Evolutionary conservation across 495 filamentous ascomycete genomes (phyloP), one percentile per base, ranked within the genome.

Genomic region (Aspergillus sclerotioniger): DNA sequence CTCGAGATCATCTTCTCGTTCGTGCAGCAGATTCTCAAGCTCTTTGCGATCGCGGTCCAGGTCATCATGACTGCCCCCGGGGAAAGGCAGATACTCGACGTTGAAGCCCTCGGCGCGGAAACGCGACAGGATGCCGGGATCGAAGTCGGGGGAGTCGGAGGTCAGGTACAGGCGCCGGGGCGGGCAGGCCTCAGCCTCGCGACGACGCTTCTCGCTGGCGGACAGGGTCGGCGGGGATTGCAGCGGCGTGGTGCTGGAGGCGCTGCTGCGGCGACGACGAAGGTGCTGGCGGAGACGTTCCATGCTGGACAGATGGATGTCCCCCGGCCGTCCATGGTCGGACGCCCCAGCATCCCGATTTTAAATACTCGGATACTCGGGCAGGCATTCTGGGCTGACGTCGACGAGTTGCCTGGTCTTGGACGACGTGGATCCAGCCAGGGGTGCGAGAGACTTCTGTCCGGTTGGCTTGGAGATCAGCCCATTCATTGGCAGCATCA

Each of bases 101-200:
- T 80, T 59, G 64, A 89, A 90, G 2, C 86, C 87, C 64, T 90
- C 87, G 15, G 78, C 80, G 17, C 74, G 74, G 77, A 86, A 88
- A 19, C 82, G 75, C 13, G 75, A 71, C 4, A 85, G 55, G 6
- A 82, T 79, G 8, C 76, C 59, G 6, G 73, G 51, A 62, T 88
- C 84, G 58, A 89, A 87, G 6, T 81, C 78, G 4, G 76, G 72
- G 17, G 70, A 69, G 59, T 89, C 82, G 16, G 86, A 80, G 1
- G 84, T 85, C 52, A 90, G 65, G 57, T 85, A 82, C 16, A 90
- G 63, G 32, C 75, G 77, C 13, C 71, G 65, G 0, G 60, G 63
- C 21, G 59, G 50, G 1, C 58, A 51, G 33, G 25, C 6, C 17
- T 53, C 21, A 8, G 64, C 57, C 17, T 69, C 62, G 25, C 59